phyloP scores from a whole-genome alignment of 2,329 filamentous ascomycete genomes.

The Diaporthe vaccinii region DNA sequence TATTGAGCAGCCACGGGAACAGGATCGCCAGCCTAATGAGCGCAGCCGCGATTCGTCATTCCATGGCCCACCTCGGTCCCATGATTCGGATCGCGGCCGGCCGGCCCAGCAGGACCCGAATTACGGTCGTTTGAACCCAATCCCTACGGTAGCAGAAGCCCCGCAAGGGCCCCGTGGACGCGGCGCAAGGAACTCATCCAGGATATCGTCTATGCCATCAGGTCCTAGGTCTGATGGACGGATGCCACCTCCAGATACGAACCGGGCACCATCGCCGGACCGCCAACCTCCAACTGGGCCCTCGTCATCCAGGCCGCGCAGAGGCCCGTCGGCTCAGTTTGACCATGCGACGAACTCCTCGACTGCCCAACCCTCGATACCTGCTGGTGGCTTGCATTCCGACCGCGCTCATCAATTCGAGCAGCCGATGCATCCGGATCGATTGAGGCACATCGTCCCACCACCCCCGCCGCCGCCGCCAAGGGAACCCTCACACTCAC shows the following conservation, averaged over 20 bases:
- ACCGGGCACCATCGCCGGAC: constrained; percentile 62
- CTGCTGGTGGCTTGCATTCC: constrained; percentile 51
- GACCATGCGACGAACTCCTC: constrained; percentile 49
- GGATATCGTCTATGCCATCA: constrained; percentile 51
- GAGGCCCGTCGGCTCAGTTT: constrained; percentile 54
- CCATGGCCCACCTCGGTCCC: constrained; percentile 53
- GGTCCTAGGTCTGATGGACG: constrained; percentile 59
- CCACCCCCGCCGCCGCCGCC: constrained; percentile 49
- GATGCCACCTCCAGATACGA: constrained; percentile 56
- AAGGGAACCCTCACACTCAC: constrained; percentile 37
- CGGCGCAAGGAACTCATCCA: constrained; percentile 52
- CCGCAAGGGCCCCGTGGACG: constrained; percentile 69
- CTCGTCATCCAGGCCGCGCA: constrained; percentile 61
- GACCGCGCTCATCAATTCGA: constrained; percentile 59
- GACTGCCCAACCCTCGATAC: constrained; percentile 39
- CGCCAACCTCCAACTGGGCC: constrained; percentile 67
- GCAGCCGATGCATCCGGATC: constrained; percentile 63
- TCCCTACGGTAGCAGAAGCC: constrained; percentile 59
- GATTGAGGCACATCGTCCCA: constrained; percentile 61
- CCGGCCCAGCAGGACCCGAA: constrained; percentile 70
- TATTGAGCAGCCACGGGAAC: constrained; percentile 46
- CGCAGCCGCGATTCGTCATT: constrained; percentile 59
- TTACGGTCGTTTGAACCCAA: constrained; percentile 72
- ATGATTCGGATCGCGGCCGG: constrained; percentile 65
- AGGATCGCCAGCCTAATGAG: constrained; percentile 46